Conservation (phyloP, 2,329 filamentous ascomycete species). For the Arthrobotrys sinensis region DNA sequence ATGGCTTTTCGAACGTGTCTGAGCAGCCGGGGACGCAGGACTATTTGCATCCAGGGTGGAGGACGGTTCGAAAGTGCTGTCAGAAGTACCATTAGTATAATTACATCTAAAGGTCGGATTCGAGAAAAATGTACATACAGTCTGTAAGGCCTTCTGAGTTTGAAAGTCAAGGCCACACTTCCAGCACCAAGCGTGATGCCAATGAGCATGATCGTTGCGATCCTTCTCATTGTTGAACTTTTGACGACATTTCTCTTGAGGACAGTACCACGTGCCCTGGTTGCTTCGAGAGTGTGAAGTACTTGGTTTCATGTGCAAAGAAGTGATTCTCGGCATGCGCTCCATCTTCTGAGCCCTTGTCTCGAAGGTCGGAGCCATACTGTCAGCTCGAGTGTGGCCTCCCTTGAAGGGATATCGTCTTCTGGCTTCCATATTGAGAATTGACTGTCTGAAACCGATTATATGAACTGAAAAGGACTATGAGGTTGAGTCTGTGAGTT, state of each 20-base stretch:
- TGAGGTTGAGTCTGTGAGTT: no score
- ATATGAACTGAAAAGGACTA: no score
- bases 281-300: not conserved
- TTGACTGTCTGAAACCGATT: not conserved
- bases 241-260: not conserved
- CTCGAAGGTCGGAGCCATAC: not conserved
- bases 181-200: slow-evolving; percentile 49
- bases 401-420: not conserved
- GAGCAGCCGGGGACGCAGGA: slow-evolving; percentile 40
- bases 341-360: slow-evolving; percentile 35
- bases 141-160: slow-evolving; percentile 1
- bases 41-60: slow-evolving; percentile 51
- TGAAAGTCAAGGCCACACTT: slow-evolving; percentile 13
- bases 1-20: slow-evolving; percentile 40
- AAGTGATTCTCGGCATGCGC: slow-evolving; percentile 28
- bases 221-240: slow-evolving; percentile 43
- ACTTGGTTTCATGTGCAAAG: not conserved
- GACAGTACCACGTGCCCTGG: slow-evolving; percentile 22
- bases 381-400: not conserved
- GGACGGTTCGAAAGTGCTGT: slow-evolving; percentile 40
- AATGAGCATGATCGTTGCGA: slow-evolving; percentile 47
- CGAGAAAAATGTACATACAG: slow-evolving; percentile 22
- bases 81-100: no score
- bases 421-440: not conserved
- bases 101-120: not conserved